Evolutionary conservation across 768 basidiomycete species (phyloP).

Genomic region (Daedalea quercina): DNA sequence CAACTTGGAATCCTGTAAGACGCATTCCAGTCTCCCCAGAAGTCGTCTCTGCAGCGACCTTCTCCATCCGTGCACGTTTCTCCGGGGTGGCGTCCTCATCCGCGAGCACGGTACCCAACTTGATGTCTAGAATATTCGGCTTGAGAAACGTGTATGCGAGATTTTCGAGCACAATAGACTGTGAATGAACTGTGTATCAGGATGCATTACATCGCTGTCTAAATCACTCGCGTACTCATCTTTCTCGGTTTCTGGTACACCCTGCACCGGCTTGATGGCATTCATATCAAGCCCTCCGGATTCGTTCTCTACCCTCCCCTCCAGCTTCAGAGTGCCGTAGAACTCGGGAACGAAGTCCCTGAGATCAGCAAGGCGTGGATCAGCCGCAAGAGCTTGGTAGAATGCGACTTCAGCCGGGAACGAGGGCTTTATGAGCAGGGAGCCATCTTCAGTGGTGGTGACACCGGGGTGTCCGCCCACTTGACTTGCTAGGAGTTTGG

Average conservation of each 20-base stretch:
- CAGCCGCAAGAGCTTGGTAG: slow-evolving; percentile 50
- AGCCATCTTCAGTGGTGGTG: slow-evolving; percentile 62
- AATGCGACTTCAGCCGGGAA: slow-evolving; percentile 60
- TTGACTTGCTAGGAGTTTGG: slow-evolving; percentile 43
- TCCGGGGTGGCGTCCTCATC: slow-evolving; percentile 59
- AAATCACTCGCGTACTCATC: slow-evolving; percentile 30
- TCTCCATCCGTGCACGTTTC: slow-evolving; percentile 75
- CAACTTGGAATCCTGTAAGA: slow-evolving; percentile 87
- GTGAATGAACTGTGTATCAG: slow-evolving; percentile 17
- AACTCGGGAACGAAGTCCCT: slow-evolving; percentile 66
- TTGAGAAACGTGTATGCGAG: slow-evolving; percentile 62
- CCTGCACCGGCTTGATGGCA: slow-evolving; percentile 14
- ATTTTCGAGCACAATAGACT: slow-evolving; percentile 86
- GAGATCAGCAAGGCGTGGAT: slow-evolving; percentile 36
- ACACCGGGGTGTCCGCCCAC: slow-evolving; percentile 82
- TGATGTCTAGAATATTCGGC: slow-evolving; percentile 88
- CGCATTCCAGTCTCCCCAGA: slow-evolving; percentile 70
- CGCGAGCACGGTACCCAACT: slow-evolving; percentile 88
- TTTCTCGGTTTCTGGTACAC: slow-evolving; percentile 29
- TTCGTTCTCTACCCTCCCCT: slow-evolving; percentile 47
- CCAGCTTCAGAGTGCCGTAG: slow-evolving; percentile 68
- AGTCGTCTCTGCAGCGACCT: slow-evolving; percentile 64
- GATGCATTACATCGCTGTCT: neutral
- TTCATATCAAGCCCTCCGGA: slow-evolving; percentile 16
- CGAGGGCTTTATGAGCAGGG: slow-evolving; percentile 77